These are phyloP conservation scores for Pichia sp. DNA, from an alignment of 1,139 yeast species.

Conservation along the genomic window DNA sequence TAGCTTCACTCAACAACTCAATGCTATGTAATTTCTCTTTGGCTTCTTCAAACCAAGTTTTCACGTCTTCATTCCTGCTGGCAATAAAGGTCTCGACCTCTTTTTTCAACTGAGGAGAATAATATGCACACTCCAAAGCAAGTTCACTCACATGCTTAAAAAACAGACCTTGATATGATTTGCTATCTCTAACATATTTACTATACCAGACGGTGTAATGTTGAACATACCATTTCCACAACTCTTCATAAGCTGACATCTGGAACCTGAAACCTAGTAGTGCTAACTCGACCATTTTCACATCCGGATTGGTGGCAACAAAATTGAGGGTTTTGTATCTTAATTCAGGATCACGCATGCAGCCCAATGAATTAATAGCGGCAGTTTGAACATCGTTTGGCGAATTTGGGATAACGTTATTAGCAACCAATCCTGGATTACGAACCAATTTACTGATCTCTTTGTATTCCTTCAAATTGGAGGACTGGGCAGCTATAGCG, in stretches of 20 bases:
- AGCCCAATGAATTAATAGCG: slow-evolving; percentile 53
- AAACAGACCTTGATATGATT: slow-evolving; percentile 22
- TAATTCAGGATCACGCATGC: slow-evolving; percentile 40
- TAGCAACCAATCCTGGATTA: slow-evolving; percentile 40
- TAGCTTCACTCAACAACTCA: slow-evolving; percentile 22
- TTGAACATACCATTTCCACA: slow-evolving; percentile 54
- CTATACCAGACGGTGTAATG: slow-evolving; percentile 49
- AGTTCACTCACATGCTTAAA: slow-evolving; percentile 25
- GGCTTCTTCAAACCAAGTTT: slow-evolving; percentile 21
- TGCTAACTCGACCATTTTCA: slow-evolving; percentile 49
- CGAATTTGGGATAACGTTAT: slow-evolving; percentile 28
- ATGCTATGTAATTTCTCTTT: slow-evolving; percentile 19
- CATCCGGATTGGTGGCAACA: slow-evolving; percentile 50
- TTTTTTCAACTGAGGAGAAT: slow-evolving; percentile 19
- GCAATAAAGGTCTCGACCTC: slow-evolving; percentile 22
- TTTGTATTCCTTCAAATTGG: slow-evolving; percentile 50
- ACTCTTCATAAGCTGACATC: slow-evolving; percentile 23
- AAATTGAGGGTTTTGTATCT: slow-evolving; percentile 51
- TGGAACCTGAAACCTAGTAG: slow-evolving; percentile 46
- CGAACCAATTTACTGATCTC: slow-evolving; percentile 49
- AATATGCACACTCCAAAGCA: slow-evolving; percentile 26
- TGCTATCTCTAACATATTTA: slow-evolving; percentile 32
- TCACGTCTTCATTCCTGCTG: slow-evolving; percentile 13
- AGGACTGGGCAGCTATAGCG: slow-evolving; percentile 33
- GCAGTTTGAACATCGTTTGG: slow-evolving; percentile 41